Percentiles rank a stretch among this genome's conserved stretches.
These are phyloP conservation scores for Linum lewisii DNA, from an alignment of 345 rosid species.

Conservation along the genomic window DNA sequence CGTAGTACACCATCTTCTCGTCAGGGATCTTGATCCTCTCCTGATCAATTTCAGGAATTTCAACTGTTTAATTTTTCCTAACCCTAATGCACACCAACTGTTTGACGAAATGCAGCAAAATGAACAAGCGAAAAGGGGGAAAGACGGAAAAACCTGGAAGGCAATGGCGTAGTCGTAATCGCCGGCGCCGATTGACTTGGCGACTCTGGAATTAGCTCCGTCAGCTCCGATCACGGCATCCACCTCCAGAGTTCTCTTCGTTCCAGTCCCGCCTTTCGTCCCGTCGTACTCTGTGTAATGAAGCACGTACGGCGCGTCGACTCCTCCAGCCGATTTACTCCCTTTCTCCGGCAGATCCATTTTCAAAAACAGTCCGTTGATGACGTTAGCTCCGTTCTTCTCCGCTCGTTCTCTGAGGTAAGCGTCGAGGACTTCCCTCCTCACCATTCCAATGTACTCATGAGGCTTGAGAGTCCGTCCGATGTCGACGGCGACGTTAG, in stretches of 20 bases:
- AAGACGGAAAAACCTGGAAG: constrained; percentile 44
- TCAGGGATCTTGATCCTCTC: constrained; percentile 76
- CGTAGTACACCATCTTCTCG: constrained; percentile 82
- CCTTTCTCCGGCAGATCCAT: constrained; percentile 61
- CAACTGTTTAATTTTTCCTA: not conserved
- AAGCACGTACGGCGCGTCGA: constrained; percentile 42
- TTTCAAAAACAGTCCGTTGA: constrained; percentile 76
- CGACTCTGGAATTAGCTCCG: constrained; percentile 91
- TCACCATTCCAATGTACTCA: constrained; percentile 96
- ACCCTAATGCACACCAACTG: not conserved
- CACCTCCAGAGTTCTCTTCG: constrained; percentile 71
- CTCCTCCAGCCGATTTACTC: constrained; percentile 14
- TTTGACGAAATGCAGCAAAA: no score
- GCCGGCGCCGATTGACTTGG: constrained; percentile 80
- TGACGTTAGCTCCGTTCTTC: constrained; percentile 61
- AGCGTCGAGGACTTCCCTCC: constrained; percentile 71
- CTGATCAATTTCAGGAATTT: constrained; percentile 24
- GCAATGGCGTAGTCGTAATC: constrained; percentile 95
- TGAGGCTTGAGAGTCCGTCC: constrained; percentile 87
- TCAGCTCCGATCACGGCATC: constrained; percentile 95
- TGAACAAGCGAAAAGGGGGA: no score
- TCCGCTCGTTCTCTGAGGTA: constrained; percentile 70
- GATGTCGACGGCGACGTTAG: constrained; percentile 93
- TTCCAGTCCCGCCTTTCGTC: constrained; percentile 45
- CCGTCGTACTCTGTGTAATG: constrained; percentile 86